Evolutionary conservation across 176 grass and related monocot genomes (phyloP).

Genomic region (Aegilops sharonensis): DNA sequence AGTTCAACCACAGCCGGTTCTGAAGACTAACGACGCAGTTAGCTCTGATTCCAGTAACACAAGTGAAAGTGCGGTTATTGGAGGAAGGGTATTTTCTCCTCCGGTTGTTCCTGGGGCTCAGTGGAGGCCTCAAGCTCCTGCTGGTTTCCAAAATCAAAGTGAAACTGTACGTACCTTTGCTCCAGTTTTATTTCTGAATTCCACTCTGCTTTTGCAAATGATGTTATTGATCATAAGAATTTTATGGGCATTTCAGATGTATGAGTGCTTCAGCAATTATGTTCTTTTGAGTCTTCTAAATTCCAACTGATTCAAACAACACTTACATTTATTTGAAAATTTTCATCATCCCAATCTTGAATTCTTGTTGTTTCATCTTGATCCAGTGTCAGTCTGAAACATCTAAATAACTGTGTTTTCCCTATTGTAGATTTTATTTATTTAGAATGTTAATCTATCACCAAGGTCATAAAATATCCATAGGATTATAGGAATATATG

Average conservation of each 20-base stretch:
- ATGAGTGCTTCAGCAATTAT: not conserved
- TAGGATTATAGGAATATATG: not conserved
- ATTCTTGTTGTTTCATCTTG: slow-evolving; percentile 21
- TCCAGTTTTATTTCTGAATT: not conserved
- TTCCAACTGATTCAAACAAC: not conserved
- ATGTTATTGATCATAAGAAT: slow-evolving; percentile 17
- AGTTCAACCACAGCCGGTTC: slow-evolving; percentile 51
- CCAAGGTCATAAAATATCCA: not conserved
- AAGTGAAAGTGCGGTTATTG: slow-evolving; percentile 54
- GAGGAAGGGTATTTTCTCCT: slow-evolving; percentile 72
- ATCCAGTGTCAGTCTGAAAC: not conserved
- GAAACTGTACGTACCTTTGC: slow-evolving; percentile 62
- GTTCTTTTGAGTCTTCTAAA: not conserved
- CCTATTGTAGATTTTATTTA: not conserved
- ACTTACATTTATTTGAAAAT: not conserved
- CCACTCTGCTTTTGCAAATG: slow-evolving; percentile 7
- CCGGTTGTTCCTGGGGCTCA: slow-evolving; percentile 72
- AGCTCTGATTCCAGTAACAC: slow-evolving; percentile 47
- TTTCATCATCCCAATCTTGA: not conserved
- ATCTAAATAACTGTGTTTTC: slow-evolving; percentile 18
- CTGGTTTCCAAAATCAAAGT: slow-evolving; percentile 75
- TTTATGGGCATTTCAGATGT: not conserved
- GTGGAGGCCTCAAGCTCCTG: slow-evolving; percentile 68
- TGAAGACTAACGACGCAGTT: slow-evolving; percentile 55
- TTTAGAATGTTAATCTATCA: slow-evolving; percentile 1